Base-by-base conservation (phyloP, 2,329 filamentous ascomycete genomes). In the Fusarium mundagurra region DNA sequence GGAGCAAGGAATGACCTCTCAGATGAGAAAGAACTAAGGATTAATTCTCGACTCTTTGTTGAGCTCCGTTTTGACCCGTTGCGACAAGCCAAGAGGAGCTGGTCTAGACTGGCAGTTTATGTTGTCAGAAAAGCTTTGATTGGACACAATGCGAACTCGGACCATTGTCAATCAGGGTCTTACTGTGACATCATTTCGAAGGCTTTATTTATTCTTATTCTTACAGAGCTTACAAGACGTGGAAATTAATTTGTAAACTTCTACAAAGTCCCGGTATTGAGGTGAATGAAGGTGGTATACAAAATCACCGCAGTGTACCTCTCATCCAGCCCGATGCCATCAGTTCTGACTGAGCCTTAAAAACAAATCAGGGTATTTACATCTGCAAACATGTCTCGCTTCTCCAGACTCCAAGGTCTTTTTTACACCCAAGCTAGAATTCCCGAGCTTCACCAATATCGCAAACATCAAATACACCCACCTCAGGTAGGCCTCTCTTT, bases 381-480 rank as follows among this genome's bases (percentile, higher is more conserved):
- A 60, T 55, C 57, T 61, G 17, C 41, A 48, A 62, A 38, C 55
- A 58, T 51, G 36, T 47, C 39, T 45, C 50, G 50, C 71, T 55
- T 64, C 50, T 59, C 57, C 39, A 61, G 27, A 38, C 44, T 50
- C 36, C 20, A 17, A 36, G 17, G 11, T n/a, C 41, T 48, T 55
- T 38, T 53, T 59, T 38, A 39, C 22, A 50, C 33, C n/a, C 27
- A 39, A 20, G 54, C 48, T 78, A 92, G 82, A 94, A 96, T 80
- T 94, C 93, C 68, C 90, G 88, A 76, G 92, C 95, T 85, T 96
- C 94, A 0, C 94, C 94, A 84, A 98, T 93, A 75, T 94, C 91
- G 79, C 94, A 96, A 3, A 93, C 88, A 79, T 95, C 94, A 85
- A 96, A 97, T 0, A 93, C 85, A 0, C 94, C 94, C 51, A 86